Evolutionary conservation across 202 grass and related monocot genomes (phyloP).

Genomic region (Schoenoplectus triqueter): DNA sequence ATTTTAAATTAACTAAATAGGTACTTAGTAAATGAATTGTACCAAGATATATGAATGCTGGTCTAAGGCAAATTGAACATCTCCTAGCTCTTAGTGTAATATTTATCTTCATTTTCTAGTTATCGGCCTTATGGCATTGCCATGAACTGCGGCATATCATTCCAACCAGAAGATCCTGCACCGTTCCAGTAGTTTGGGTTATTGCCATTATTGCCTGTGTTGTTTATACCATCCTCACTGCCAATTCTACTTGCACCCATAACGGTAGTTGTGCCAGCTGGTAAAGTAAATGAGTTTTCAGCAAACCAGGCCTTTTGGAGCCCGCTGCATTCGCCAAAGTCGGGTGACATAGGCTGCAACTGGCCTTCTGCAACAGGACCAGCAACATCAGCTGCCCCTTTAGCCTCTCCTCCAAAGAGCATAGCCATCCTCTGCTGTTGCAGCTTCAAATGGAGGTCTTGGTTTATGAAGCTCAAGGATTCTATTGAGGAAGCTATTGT

Average conservation of each 20-base stretch:
- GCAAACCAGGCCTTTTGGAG: constrained; percentile 58
- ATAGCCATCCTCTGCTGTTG: constrained; percentile 85
- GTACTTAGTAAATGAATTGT: constrained; percentile 23
- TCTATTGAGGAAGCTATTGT: constrained; percentile 88
- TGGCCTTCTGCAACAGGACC: constrained; percentile 25
- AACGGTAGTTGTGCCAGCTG: constrained; percentile 18
- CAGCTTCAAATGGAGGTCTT: constrained; percentile 94
- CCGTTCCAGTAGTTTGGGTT: constrained; percentile 59
- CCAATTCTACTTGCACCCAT: background rate
- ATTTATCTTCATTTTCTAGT: background rate
- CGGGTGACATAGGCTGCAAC: constrained; percentile 43
- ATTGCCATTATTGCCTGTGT: constrained; percentile 43
- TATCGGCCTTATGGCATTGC: constrained; percentile 53
- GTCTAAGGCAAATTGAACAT: constrained; percentile 19
- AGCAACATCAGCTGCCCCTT: background rate
- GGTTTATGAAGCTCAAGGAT: constrained; percentile 97
- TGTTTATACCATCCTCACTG: constrained; percentile 44
- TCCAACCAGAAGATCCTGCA: constrained; percentile 58
- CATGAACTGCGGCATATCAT: constrained; percentile 74
- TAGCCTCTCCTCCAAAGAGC: constrained; percentile 51
- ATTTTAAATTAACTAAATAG: background rate
- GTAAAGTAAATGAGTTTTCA: constrained; percentile 50
- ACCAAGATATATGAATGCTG: constrained; percentile 22
- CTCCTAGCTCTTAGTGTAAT: background rate
- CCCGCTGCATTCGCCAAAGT: constrained; percentile 25